A percentile compares a stretch with the other conserved stretches of the same genome.
Conservation (phyloP, 768 basidiomycete genomes). For the Boletus huronensis region DNA sequence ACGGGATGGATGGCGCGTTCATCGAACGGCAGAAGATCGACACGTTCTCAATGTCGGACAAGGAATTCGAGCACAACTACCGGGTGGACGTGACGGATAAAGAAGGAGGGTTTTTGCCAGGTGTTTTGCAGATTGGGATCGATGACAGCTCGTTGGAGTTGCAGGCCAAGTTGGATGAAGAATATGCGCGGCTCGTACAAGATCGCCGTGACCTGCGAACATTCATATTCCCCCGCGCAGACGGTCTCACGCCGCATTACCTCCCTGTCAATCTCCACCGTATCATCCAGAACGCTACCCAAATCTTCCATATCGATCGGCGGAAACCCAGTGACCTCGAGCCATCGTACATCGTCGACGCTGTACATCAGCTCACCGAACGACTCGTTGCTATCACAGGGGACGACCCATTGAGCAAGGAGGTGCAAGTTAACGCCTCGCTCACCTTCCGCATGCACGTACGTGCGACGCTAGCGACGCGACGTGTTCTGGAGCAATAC, state of each 20-base stretch:
- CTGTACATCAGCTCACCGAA: slow-evolving; percentile 68
- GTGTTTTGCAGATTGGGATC: slow-evolving; percentile 82
- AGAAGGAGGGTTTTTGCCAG: slow-evolving; percentile 71
- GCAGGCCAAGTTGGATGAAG: slow-evolving; percentile 81
- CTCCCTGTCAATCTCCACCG: slow-evolving; percentile 95
- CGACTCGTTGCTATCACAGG: slow-evolving; percentile 88
- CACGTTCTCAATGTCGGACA: slow-evolving; percentile 77
- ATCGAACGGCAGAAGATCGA: slow-evolving; percentile 96
- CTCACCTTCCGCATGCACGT: slow-evolving; percentile 92
- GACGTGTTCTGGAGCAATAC: slow-evolving; percentile 82
- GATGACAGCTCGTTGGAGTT: slow-evolving; percentile 81
- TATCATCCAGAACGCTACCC: slow-evolving; percentile 91
- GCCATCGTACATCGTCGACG: slow-evolving; percentile 80
- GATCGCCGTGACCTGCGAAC: slow-evolving; percentile 78
- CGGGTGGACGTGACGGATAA: slow-evolving; percentile 93
- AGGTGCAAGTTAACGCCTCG: slow-evolving; percentile 87
- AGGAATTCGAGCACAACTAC: slow-evolving; percentile 86
- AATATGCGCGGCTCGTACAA: slow-evolving; percentile 57
- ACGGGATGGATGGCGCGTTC: slow-evolving; percentile 97
- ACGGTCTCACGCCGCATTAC: slow-evolving; percentile 71
- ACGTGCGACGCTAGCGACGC: slow-evolving; percentile 81
- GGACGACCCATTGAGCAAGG: slow-evolving; percentile 64
- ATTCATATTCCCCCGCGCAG: slow-evolving; percentile 79
- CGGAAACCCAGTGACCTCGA: slow-evolving; percentile 92
- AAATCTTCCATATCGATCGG: slow-evolving; percentile 96